These are phyloP conservation scores for Penicillium sp. DNA, from an alignment of 2,329 filamentous ascomycete genomes.

Conservation along the genomic window DNA sequence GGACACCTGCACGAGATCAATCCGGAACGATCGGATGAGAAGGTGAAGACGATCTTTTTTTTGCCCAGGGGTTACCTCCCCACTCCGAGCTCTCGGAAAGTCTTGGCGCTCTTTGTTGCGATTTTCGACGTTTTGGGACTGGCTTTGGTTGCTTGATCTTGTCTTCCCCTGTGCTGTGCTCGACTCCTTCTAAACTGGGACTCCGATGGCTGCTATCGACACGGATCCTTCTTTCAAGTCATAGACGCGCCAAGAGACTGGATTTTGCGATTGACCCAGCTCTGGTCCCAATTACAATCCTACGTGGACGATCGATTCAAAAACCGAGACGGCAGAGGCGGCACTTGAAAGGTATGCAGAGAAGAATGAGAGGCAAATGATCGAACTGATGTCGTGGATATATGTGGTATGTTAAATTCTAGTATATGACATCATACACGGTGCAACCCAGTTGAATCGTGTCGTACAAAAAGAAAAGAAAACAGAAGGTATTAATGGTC, in stretches of 20 bases:
- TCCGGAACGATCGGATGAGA: slow-evolving; percentile 6
- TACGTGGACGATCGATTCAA: not conserved
- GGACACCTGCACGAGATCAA: not conserved
- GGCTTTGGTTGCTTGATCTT: not conserved
- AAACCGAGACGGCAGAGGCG: not conserved
- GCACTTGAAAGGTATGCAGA: not conserved
- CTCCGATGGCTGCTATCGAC: too few relatives aligned
- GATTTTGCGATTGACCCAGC: not conserved
- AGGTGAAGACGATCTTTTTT: slow-evolving; percentile 1
- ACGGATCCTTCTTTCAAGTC: too few relatives aligned
- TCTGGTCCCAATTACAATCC: not conserved
- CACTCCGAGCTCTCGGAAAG: slow-evolving; percentile 3
- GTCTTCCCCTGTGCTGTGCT: too few relatives aligned
- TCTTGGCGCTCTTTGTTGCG: slow-evolving; percentile 3
- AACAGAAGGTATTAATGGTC: not conserved
- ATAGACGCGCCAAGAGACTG: not conserved
- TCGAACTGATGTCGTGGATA: not conserved
- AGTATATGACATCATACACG: slow-evolving; percentile 10
- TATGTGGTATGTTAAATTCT: slow-evolving; percentile 2
- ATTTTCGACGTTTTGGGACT: not conserved
- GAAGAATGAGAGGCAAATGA: not conserved
- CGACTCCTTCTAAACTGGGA: too few relatives aligned
- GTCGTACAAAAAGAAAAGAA: not conserved
- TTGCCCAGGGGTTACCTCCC: slow-evolving; percentile 6
- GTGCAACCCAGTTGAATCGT: not conserved